A percentile compares a stretch with the other conserved stretches of the same genome.
phyloP scores from a whole-genome alignment of 2,329 filamentous ascomycete genomes.

The Penicillium sp. region DNA sequence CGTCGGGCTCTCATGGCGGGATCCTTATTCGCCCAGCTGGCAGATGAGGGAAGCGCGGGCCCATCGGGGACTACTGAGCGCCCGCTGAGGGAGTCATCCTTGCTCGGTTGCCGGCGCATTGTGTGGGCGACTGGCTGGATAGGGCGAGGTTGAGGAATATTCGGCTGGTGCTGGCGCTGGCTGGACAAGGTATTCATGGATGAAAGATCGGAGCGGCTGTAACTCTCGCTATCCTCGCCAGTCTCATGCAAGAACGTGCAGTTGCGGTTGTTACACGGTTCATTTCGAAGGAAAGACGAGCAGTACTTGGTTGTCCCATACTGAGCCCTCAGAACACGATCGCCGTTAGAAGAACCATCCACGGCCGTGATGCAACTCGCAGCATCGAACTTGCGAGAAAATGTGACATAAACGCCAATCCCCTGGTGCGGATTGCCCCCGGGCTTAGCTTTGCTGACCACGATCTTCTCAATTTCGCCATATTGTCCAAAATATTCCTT shows the following conservation, averaged over 20 bases:
- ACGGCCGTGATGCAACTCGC: conserved; percentile 87
- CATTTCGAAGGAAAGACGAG: conserved; percentile 91
- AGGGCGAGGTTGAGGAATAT: conserved; percentile 50
- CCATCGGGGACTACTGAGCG: conserved; percentile 68
- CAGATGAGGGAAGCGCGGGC: conserved; percentile 88
- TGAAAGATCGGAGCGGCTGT: conserved; percentile 89
- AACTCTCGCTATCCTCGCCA: conserved; percentile 97
- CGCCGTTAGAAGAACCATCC: conserved; percentile 88
- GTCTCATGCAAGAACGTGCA: conserved; percentile 99
- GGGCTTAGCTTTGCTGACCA: conserved; percentile 94
- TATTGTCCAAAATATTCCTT: conserved; percentile 97
- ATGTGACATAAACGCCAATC: conserved; percentile 97
- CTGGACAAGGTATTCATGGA: conserved; percentile 89
- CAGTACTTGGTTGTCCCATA: conserved; percentile 98
- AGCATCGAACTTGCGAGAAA: conserved; percentile 87
- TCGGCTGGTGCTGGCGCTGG: conserved; percentile 65
- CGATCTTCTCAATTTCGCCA: conserved; percentile 97
- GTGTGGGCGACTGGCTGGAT: conserved; percentile 55
- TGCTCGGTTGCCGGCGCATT: conserved; percentile 75
- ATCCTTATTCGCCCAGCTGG: conserved; percentile 82
- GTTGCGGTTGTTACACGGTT: conserved; percentile 90
- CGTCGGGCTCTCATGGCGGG: conserved; percentile 64
- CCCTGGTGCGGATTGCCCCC: conserved; percentile 70
- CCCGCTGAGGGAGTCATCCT: conserved; percentile 63
- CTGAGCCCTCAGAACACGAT: conserved; percentile 72